Conservation (phyloP, 1,284 basidiomycete species). For the Serendipita sp. region DNA sequence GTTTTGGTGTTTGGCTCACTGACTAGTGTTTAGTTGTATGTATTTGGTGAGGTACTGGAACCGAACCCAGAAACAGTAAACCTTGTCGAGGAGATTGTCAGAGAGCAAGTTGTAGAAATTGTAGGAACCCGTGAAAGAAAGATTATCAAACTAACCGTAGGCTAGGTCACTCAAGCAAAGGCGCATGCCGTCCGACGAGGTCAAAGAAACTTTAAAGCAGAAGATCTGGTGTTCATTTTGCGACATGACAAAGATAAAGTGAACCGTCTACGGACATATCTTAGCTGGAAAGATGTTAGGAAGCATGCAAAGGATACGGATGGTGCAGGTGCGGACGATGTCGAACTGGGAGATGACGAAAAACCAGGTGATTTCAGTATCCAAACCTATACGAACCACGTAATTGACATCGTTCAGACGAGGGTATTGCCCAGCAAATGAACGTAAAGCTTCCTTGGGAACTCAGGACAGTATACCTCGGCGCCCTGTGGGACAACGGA, state of each 20-base stretch:
- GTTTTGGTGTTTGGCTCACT: background rate
- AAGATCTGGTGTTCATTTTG: constrained; percentile 94
- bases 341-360: constrained; percentile 64
- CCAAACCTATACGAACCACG: constrained; percentile 4
- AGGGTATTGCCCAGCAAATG: constrained; percentile 71
- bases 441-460: constrained; percentile 97
- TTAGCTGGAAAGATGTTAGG: constrained; percentile 97
- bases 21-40: constrained; percentile 61
- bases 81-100: constrained; percentile 91
- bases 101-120: constrained; percentile 84
- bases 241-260: constrained; percentile 91
- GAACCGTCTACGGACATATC: constrained; percentile 81
- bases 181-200: constrained; percentile 68
- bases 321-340: constrained; percentile 61
- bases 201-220: constrained; percentile 74
- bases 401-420: constrained; percentile 36
- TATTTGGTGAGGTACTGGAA: constrained; percentile 90
- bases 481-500: constrained; percentile 56
- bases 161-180: constrained; percentile 80
- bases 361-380: constrained; percentile 28
- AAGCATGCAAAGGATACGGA: constrained; percentile 87
- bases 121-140: constrained; percentile 30
- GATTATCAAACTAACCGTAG: background rate
- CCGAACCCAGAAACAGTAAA: constrained; percentile 78
- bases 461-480: constrained; percentile 79